Evolutionary conservation across 2,329 filamentous ascomycete species (phyloP), one percentile per base, ranked within the genome.

Genomic region (Chrysoporthe austroafricana): DNA sequence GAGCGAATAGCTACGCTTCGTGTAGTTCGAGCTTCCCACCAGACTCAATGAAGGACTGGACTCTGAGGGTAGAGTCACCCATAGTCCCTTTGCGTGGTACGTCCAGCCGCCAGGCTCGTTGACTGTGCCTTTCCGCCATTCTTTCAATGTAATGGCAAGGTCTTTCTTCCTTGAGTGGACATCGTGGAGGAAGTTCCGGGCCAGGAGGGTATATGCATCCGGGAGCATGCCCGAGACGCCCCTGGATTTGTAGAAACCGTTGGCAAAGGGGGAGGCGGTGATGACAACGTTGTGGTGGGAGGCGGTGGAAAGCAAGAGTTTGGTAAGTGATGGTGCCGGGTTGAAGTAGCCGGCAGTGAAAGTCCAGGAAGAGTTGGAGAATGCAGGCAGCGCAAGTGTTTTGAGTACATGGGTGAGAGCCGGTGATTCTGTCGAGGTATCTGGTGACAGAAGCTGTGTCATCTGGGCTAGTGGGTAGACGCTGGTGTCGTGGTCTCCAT

Each of bases 341-440:
- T 99, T 99, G 82, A 99, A 99, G 81, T 99, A 99, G 63, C 96
- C 96, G 0, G 96, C 96, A 0, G 96, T 98, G 78, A 99, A 98
- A 0, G 93, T 96, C 96, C 96, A 99, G 16, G 88, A 90, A 0
- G 91, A 92, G 44, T 87, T 85, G 11, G 84, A 81, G 73, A 93
- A 91, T 6, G 84, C 80, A 0, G 91, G 85, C 0, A 78, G 80
- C 0, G 90, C 85, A 3, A 97, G 85, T 0, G 86, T 86, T 56
- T 86, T 85, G 3, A 98, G 85, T 50, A 98, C 86, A 58, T 87
- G 86, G 0, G 88, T 93, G 21, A 99, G 82, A 18, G 91, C 91
- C 0, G 93, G 93, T 14, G 96, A 89, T 77, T 99, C 96, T 14
- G 95, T 98, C 0, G 95, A 97, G 0, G 88, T 88, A 73, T 96